Evolutionary conservation across 2,329 filamentous ascomycete genomes (phyloP).

Genomic region (Cordyceps cateniannulata): DNA sequence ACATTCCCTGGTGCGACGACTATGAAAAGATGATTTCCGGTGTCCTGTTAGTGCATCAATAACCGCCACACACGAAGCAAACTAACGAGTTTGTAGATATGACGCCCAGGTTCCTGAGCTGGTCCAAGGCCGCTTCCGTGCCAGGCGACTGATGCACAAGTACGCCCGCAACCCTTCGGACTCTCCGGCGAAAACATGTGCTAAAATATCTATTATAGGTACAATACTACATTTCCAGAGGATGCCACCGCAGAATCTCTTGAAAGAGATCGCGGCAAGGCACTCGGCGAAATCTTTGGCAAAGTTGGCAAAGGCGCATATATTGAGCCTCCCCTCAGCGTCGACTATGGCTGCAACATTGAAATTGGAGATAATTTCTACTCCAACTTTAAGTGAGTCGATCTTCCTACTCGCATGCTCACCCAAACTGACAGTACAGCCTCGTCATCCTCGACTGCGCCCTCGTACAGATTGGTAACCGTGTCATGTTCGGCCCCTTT

Average conservation of each 20-base stretch:
- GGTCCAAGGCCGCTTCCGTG: constrained; percentile 43
- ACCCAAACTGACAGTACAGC: constrained; percentile 20
- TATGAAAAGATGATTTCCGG: constrained; percentile 61
- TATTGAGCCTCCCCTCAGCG: constrained; percentile 54
- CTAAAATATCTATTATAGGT: neutral
- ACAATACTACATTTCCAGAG: constrained; percentile 47
- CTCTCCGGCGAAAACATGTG: neutral
- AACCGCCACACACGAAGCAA: neutral
- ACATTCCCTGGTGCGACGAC: constrained; percentile 52
- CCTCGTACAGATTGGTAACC: constrained; percentile 60
- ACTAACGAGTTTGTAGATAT: constrained; percentile 35
- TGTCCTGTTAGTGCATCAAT: constrained; percentile 42
- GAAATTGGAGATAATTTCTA: constrained; percentile 57
- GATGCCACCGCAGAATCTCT: constrained; percentile 36
- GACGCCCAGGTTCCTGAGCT: constrained; percentile 42
- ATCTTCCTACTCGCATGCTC: neutral
- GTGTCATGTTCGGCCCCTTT: constrained; percentile 66
- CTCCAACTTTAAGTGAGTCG: constrained; percentile 39
- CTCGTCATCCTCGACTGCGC: constrained; percentile 67
- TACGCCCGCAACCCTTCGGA: constrained; percentile 27
- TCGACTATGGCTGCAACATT: constrained; percentile 63
- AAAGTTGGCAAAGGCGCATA: constrained; percentile 44
- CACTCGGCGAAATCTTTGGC: constrained; percentile 45
- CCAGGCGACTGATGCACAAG: constrained; percentile 48
- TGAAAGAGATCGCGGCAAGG: constrained; percentile 32